A percentile compares a stretch with the other conserved stretches of the same genome.
Evolutionary conservation across 2,329 filamentous ascomycete species (phyloP).

Genomic region (Neoscytalidium dimidiatum): DNA sequence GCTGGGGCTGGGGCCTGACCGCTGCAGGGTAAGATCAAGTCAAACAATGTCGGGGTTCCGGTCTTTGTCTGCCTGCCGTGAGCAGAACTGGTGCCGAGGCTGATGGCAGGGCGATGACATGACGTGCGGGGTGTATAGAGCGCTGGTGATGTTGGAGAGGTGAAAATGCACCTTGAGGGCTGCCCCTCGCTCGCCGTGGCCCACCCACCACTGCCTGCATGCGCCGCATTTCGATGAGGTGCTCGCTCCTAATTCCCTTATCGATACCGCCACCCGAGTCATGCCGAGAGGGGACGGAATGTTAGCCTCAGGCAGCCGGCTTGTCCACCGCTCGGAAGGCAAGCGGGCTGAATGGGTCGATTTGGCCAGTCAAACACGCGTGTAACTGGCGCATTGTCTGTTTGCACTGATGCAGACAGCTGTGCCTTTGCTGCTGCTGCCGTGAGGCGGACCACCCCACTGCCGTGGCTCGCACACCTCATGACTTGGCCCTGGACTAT

Average conservation of each 20-base stretch:
- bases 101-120: not conserved
- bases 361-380: not conserved
- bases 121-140: not conserved
- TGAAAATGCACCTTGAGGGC: slow-evolving; percentile 13
- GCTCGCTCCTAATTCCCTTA: not conserved
- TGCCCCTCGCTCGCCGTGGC: not conserved
- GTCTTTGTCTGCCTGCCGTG: slow-evolving; percentile 10
- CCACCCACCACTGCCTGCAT: not conserved
- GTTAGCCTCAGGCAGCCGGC: not conserved
- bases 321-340: not conserved
- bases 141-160: not conserved
- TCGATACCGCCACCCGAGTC: slow-evolving; percentile 3
- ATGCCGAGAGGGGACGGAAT: not conserved
- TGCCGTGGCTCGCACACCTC: slow-evolving; percentile 8
- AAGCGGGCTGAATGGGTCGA: not conserved
- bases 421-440: not conserved
- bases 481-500: slow-evolving; percentile 17
- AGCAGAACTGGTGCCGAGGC: not conserved
- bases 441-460: not conserved
- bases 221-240: not conserved
- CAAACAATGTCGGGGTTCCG: not conserved
- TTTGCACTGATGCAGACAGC: not conserved
- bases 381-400: not conserved
- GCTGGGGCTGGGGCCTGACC: not conserved
- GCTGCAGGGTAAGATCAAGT: not conserved